Conservation (phyloP, 768 basidiomycete genomes). For the Podaxis sp. region DNA sequence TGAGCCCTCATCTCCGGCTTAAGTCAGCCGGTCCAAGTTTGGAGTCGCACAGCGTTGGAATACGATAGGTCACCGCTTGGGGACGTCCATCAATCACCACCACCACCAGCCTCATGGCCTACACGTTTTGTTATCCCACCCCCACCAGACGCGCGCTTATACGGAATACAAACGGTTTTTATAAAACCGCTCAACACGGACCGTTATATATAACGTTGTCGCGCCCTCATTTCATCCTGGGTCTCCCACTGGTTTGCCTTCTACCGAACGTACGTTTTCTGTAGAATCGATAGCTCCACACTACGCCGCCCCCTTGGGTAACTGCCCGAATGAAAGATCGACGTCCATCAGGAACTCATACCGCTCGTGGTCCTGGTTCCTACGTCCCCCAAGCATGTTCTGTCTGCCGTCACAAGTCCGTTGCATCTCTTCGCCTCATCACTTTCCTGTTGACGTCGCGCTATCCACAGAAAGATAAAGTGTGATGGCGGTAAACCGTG, state of each 20-base stretch:
- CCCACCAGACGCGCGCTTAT: neutral
- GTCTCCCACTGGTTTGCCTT: neutral
- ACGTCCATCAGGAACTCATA: conserved; percentile 10
- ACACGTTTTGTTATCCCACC: conserved; percentile 10
- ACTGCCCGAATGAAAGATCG: conserved; percentile 5
- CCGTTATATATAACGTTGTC: neutral
- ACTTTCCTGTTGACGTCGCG: neutral
- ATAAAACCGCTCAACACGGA: neutral
- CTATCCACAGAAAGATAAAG: conserved; percentile 39
- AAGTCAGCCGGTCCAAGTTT: neutral
- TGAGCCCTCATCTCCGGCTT: too few species aligned
- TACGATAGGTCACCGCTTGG: neutral
- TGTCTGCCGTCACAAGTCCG: conserved; percentile 40
- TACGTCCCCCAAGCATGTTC: conserved; percentile 39
- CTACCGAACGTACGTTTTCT: neutral
- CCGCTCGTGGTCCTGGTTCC: conserved; percentile 34
- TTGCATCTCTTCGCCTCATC: conserved; percentile 1
- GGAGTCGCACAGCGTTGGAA: neutral
- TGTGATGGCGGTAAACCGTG: conserved; percentile 46
- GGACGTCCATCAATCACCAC: neutral
- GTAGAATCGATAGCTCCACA: neutral
- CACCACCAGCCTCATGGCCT: conserved; percentile 8
- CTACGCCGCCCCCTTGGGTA: neutral
- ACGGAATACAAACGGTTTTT: conserved; percentile 13
- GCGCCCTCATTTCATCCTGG: neutral